Base-by-base conservation (phyloP, 1,139 yeast species). In the Suhomyces atakaporum region DNA sequence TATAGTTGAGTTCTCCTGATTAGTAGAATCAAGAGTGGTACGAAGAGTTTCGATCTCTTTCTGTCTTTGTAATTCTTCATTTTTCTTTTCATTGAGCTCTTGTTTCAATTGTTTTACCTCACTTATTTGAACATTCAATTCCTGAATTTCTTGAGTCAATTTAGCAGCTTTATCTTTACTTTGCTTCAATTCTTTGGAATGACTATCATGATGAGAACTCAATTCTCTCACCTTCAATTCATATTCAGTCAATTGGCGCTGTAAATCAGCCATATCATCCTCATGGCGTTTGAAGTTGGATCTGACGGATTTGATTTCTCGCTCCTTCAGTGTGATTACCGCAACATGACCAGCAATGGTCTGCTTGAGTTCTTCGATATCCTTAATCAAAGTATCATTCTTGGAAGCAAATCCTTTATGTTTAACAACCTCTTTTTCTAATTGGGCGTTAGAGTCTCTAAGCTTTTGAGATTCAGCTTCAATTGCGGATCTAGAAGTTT, bases 1-100 rank as follows among this genome's bases (percentile, higher is more conserved):
- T n/a, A 56, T 38, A 2, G 47, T 23, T n/a, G 50, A 43, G 26
- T 51, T 51, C 14, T 51, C 52, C 10, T 42, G 39, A 11, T 31
- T 37, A 2, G 46, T 36, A 23, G 33, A 33, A 2, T 26, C 11
- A 4, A 47, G 36, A 7, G 43, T 35, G 5, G 22, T 27, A 10
- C 40, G 40, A 24, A 44, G 42, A 5, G 30, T 28, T 11, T 36
- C 41, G 9, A 48, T 39, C 22, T 47, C 47, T 18, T 32, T 14
- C 22, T 28, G 33, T 16, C 22, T 35, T 8, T 18, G 22, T 11
- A 30, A 15, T 26, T 38, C 49, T 27, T 25, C 29, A 7, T 16
- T 11, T 31, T 32, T 40, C 25, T 37, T 38, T 13, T 35, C 35
- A 11, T 22, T 31, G 11, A 42, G 30, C 20, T 43, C 48, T 4